Conservation (phyloP, 2,329 filamentous ascomycete species). For the Scedosporium dehoogii region DNA sequence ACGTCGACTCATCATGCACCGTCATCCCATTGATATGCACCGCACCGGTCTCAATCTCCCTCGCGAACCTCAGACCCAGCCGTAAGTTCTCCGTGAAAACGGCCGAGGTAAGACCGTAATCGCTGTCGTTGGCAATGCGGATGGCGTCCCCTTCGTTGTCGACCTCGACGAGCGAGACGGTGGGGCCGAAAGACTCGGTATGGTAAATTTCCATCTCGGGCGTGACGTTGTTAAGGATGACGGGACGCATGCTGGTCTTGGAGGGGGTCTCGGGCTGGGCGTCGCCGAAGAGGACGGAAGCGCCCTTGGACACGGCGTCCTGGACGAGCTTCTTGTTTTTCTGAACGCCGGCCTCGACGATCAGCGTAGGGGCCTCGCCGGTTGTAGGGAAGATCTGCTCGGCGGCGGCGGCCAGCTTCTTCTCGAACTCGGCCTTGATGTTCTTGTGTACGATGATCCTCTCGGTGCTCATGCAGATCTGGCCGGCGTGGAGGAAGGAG, state of each 20-base stretch:
- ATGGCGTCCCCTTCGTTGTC: slow-evolving; percentile 64
- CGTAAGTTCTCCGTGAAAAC: slow-evolving; percentile 64
- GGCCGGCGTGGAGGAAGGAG: slow-evolving; percentile 63
- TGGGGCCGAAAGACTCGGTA: slow-evolving; percentile 70
- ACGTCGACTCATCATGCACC: slow-evolving; percentile 51
- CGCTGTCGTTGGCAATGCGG: slow-evolving; percentile 67
- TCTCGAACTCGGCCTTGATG: slow-evolving; percentile 35
- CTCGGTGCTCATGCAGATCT: slow-evolving; percentile 83
- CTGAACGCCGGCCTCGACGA: slow-evolving; percentile 54
- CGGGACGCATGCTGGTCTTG: slow-evolving; percentile 43
- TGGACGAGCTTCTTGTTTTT: slow-evolving; percentile 59
- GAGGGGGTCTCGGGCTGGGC: slow-evolving; percentile 19
- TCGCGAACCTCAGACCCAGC: slow-evolving; percentile 48
- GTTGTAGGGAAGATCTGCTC: slow-evolving; percentile 39
- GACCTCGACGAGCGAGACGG: slow-evolving; percentile 56
- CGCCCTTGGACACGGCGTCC: slow-evolving; percentile 61
- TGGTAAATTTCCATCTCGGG: slow-evolving; percentile 63
- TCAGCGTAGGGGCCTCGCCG: slow-evolving; percentile 56
- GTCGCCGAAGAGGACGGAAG: slow-evolving; percentile 33
- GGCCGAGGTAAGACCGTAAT: slow-evolving; percentile 63
- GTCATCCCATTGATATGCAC: slow-evolving; percentile 60
- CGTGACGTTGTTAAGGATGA: slow-evolving; percentile 55
- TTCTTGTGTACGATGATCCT: slow-evolving; percentile 51
- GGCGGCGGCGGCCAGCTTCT: slow-evolving; percentile 28
- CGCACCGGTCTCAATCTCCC: slow-evolving; percentile 54